Evolutionary conservation across 2,329 filamentous ascomycete genomes (phyloP).

Genomic region (Epichloe gansuensis): DNA sequence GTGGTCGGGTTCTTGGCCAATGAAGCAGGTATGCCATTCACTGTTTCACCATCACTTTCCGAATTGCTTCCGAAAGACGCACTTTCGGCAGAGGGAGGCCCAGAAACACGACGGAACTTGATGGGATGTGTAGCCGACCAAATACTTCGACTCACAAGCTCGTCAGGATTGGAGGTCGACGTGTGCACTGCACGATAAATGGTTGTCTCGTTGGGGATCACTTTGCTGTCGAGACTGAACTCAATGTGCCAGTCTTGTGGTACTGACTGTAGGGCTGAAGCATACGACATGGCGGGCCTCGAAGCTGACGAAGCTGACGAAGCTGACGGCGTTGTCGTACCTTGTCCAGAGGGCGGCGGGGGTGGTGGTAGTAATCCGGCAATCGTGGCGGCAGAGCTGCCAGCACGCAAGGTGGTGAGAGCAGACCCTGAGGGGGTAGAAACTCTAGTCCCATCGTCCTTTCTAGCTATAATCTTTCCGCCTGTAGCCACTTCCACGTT

Average conservation of each 20-base stretch:
- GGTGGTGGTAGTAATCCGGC: constrained; percentile 1
- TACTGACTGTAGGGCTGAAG: constrained; percentile 64
- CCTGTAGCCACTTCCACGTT: constrained; percentile 80
- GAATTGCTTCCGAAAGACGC: constrained; percentile 41
- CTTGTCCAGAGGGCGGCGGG: constrained; percentile 20
- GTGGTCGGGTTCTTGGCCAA: constrained; percentile 74
- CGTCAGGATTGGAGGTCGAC: constrained; percentile 36
- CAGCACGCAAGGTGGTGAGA: constrained; percentile 20
- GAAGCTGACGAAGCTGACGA: constrained; percentile 52
- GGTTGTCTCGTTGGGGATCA: constrained; percentile 81
- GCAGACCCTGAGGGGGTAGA: constrained; percentile 54
- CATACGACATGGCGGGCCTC: constrained; percentile 56
- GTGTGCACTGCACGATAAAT: constrained; percentile 90
- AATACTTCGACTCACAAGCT: constrained; percentile 60
- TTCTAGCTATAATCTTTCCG: constrained; percentile 79
- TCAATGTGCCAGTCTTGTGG: constrained; percentile 97
- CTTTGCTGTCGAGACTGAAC: constrained; percentile 74
- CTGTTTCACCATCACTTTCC: constrained; percentile 39
- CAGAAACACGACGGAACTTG: constrained; percentile 76
- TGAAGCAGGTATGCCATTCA: constrained; percentile 58
- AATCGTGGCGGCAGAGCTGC: constrained; percentile 21
- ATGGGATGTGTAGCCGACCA: constrained; percentile 88
- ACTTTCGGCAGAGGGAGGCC: constrained; percentile 65
- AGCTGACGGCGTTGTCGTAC: constrained; percentile 35
- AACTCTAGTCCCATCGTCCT: constrained; percentile 81